Percentiles rank a stretch among this genome's conserved stretches.
phyloP scores from a whole-genome alignment of 106 monocot species.

The Alisma plantagoaquatica region DNA sequence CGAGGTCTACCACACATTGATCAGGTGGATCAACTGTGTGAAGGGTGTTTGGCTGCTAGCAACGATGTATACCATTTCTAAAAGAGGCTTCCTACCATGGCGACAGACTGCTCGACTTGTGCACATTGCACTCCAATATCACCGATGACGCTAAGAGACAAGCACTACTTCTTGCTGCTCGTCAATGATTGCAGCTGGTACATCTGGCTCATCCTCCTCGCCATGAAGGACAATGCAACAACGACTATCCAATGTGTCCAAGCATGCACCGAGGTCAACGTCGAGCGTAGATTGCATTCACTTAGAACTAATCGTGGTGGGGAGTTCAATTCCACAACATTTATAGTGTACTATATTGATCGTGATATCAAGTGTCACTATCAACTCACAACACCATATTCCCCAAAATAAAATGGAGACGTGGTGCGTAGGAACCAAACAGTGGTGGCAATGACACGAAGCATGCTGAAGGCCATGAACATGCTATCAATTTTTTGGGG shows the following conservation, averaged over 20 bases:
- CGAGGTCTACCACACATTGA: neutral
- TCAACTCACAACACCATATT: conserved; percentile 13
- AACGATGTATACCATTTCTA: neutral
- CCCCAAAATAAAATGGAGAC: conserved; percentile 24
- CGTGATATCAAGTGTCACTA: conserved; percentile 7
- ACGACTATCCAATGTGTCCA: conserved; percentile 11
- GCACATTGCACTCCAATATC: conserved; percentile 17
- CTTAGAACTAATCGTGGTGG: conserved; percentile 15
- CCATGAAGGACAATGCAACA: conserved; percentile 5
- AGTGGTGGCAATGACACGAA: conserved; percentile 8
- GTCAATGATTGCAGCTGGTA: conserved; percentile 19
- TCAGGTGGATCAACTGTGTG: conserved; percentile 4
- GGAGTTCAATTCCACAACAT: conserved; percentile 18
- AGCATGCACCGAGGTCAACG: conserved; percentile 3
- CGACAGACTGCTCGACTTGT: neutral
- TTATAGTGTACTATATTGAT: conserved; percentile 1
- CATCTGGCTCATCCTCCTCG: conserved; percentile 17
- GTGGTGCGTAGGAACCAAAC: conserved; percentile 13
- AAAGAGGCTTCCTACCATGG: neutral
- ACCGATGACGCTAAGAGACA: neutral
- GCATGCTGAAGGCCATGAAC: neutral
- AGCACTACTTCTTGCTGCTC: conserved; percentile 9
- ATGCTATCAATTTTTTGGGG: too few species aligned
- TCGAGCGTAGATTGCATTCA: neutral
- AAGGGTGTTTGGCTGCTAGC: conserved; percentile 2